phyloP scores from a whole-genome alignment of 2,329 filamentous ascomycete genomes.

The Gyromitra esculenta region DNA sequence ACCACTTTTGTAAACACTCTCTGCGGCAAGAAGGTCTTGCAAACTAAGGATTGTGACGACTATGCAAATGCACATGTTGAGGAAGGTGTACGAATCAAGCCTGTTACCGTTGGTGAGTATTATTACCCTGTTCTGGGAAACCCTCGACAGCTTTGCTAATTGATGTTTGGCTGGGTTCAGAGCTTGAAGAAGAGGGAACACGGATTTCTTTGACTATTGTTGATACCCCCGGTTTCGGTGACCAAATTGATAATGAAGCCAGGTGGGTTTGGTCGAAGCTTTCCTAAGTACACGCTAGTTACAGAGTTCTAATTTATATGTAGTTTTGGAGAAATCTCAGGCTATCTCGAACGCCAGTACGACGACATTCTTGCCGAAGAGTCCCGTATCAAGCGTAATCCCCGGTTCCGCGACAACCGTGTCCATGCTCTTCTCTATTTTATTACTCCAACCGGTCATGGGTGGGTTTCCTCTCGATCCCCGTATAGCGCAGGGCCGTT shows the following conservation, averaged over 20 bases:
- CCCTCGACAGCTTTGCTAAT: conserved; percentile 27
- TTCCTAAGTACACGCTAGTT: neutral
- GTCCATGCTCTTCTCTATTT: conserved; percentile 99
- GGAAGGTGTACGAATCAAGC: conserved; percentile 98
- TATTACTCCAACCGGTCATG: conserved; percentile 97
- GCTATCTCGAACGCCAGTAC: conserved; percentile 98
- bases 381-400: conserved; percentile 99
- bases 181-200: conserved; percentile 97
- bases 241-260: conserved; percentile 99
- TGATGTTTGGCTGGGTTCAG: conserved; percentile 62
- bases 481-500: neutral
- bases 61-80: conserved; percentile 87
- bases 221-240: conserved; percentile 96
- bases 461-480: conserved; percentile 67
- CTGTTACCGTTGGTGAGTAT: conserved; percentile 88
- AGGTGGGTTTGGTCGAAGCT: conserved; percentile 69
- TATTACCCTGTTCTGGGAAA: conserved; percentile 6
- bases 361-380: conserved; percentile 99
- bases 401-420: conserved; percentile 98
- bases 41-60: conserved; percentile 93
- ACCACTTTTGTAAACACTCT: conserved; percentile 99
- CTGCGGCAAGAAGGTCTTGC: conserved; percentile 90
- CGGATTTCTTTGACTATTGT: conserved; percentile 98
- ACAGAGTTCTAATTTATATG: conserved; percentile 11
- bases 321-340: conserved; percentile 97